These are phyloP conservation scores for Pseudogymnoascus sp. DNA, from an alignment of 2,329 filamentous ascomycete genomes.

Conservation along the genomic window DNA sequence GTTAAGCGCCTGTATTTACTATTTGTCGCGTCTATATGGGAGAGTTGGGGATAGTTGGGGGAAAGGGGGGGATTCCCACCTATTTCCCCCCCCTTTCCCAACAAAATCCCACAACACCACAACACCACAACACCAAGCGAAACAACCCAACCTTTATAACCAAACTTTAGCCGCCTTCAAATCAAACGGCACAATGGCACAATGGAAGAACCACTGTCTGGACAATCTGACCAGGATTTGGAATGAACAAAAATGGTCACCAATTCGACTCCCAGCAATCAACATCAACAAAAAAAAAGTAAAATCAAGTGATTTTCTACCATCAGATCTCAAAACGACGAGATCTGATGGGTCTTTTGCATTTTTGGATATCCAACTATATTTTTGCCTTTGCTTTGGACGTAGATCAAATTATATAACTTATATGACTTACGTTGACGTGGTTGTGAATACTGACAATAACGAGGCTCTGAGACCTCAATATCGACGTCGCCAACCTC, in stretches of 20 bases:
- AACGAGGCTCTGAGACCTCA: neutral
- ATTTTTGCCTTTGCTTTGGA: neutral
- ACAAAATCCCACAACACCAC: neutral
- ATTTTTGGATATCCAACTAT: neutral
- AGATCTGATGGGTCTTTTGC: slow-evolving; percentile 1
- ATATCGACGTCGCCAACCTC: neutral
- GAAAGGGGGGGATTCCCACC: neutral
- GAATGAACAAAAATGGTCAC: neutral
- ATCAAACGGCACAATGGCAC: neutral
- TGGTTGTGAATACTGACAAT: neutral
- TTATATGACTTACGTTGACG: neutral
- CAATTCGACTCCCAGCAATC: neutral
- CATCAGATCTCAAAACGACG: neutral
- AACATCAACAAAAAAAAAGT: neutral
- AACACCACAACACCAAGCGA: neutral
- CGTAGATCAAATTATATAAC: neutral
- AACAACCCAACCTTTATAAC: neutral
- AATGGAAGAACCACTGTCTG: slow-evolving; percentile 1
- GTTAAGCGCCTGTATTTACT: neutral
- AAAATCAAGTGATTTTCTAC: slow-evolving; percentile 7
- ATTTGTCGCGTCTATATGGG: neutral
- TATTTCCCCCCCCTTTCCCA: neutral
- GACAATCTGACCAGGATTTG: neutral
- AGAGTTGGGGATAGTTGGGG: neutral
- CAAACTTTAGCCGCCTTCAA: neutral